These are phyloP conservation scores for Podospora fimiseda DNA, from an alignment of 495 filamentous ascomycete genomes.

Conservation along the genomic window DNA sequence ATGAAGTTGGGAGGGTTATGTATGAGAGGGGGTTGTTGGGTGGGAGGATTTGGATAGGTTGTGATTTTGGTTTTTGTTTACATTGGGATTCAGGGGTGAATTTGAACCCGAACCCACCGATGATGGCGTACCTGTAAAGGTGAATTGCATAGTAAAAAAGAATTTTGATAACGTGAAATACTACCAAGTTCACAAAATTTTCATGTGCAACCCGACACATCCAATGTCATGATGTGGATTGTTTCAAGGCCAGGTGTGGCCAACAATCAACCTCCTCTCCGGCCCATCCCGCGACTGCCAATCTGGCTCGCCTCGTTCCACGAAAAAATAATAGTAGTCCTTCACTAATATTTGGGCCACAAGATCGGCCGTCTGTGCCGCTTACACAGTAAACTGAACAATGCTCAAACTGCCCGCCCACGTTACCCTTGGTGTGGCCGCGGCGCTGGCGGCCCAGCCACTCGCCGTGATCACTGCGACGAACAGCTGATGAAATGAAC, in stretches of 20 bases:
- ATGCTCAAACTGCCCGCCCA: background rate
- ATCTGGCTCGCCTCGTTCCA: background rate
- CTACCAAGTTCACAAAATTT: too few species aligned
- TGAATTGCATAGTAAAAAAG: too few species aligned
- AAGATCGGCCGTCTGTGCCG: background rate
- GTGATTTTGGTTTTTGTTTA: background rate
- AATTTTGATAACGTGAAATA: too few species aligned
- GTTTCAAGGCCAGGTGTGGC: background rate
- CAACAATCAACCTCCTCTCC: background rate
- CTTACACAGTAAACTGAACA: background rate
- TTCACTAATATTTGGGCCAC: background rate
- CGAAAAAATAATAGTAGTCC: background rate
- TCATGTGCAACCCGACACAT: background rate
- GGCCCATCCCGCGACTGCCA: background rate
- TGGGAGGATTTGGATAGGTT: conserved; percentile 2
- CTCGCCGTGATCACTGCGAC: too few species aligned
- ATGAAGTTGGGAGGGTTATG: conserved; percentile 15
- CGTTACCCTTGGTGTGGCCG: too few species aligned
- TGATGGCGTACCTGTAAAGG: too few species aligned
- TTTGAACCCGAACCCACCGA: too few species aligned
- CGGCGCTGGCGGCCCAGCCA: too few species aligned
- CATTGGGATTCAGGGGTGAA: too few species aligned
- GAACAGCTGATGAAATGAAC: too few species aligned
- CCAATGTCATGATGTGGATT: background rate
- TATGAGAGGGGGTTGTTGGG: conserved; percentile 11